Evolutionary conservation across 2,329 filamentous ascomycete species (phyloP).

Genomic region (Ophiosphaerella herpotricha): DNA sequence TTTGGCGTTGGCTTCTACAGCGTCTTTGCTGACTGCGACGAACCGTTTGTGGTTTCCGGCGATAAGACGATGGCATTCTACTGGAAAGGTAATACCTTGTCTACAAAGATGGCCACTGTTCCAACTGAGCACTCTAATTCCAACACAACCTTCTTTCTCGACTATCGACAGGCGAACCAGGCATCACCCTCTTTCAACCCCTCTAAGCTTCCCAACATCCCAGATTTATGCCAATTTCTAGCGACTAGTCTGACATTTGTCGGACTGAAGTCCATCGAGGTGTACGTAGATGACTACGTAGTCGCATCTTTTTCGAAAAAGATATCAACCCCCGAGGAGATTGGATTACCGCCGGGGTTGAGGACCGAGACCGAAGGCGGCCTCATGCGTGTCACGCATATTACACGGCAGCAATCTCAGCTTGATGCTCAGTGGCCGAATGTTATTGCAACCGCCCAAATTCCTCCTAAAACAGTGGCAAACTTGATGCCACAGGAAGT

Average conservation of each 20-base stretch:
- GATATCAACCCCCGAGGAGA: slow-evolving; percentile 73
- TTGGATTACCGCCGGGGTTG: slow-evolving; percentile 77
- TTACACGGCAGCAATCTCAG: slow-evolving; percentile 85
- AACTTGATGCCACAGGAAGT: slow-evolving; percentile 43
- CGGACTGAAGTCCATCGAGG: slow-evolving; percentile 81
- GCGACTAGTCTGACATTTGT: slow-evolving; percentile 97
- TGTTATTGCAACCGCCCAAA: slow-evolving; percentile 80
- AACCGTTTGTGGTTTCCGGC: slow-evolving; percentile 94
- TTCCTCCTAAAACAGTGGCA: slow-evolving; percentile 45
- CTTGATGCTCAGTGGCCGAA: slow-evolving; percentile 92
- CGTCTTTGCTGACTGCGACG: slow-evolving; percentile 97
- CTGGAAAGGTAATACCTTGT: slow-evolving; percentile 98
- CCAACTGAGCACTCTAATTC: slow-evolving; percentile 67
- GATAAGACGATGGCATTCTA: slow-evolving; percentile 96
- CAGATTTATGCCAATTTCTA: slow-evolving; percentile 88
- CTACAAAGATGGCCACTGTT: slow-evolving; percentile 82
- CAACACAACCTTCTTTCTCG: slow-evolving; percentile 90
- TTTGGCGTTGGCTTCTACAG: slow-evolving; percentile 99
- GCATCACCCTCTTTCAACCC: slow-evolving; percentile 44
- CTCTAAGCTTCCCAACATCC: slow-evolving; percentile 81
- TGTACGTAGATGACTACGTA: slow-evolving; percentile 87
- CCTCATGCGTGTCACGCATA: slow-evolving; percentile 81
- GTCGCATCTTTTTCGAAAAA: slow-evolving; percentile 82
- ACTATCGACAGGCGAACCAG: slow-evolving; percentile 81
- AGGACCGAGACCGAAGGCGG: slow-evolving; percentile 83